Evolutionary conservation across 2,329 filamentous ascomycete genomes (phyloP).

Genomic region (Epichloe elymi): DNA sequence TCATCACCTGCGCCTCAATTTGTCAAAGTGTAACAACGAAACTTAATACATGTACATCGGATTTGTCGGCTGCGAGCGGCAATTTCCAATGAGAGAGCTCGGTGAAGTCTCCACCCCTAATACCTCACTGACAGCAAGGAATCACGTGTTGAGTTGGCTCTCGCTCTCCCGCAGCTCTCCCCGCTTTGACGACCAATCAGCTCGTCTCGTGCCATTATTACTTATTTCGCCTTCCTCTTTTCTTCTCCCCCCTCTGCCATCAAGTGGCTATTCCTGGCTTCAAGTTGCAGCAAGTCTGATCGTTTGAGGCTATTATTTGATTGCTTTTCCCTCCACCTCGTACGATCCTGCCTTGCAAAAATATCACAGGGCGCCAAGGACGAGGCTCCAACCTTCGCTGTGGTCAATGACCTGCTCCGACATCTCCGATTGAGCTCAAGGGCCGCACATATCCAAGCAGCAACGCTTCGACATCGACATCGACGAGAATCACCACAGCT

Average conservation of each 20-base stretch:
- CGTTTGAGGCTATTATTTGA: background rate
- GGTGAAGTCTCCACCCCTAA: background rate
- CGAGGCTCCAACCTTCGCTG: conserved; percentile 6
- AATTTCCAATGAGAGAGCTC: background rate
- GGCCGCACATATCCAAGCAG: conserved; percentile 4
- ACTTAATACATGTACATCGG: background rate
- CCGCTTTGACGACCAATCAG: conserved; percentile 21
- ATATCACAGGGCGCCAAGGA: background rate
- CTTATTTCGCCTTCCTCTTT: background rate
- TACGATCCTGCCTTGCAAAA: background rate
- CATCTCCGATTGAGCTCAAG: conserved; percentile 12
- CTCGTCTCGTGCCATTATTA: conserved; percentile 8
- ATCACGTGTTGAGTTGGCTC: conserved; percentile 7
- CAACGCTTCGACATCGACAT: background rate
- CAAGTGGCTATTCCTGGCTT: conserved; percentile 1
- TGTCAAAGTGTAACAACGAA: background rate
- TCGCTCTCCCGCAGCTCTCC: conserved; percentile 6
- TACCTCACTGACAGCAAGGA: background rate
- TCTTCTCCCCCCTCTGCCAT: background rate
- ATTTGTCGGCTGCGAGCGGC: background rate
- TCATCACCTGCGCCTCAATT: background rate
- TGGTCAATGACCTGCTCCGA: conserved; percentile 12
- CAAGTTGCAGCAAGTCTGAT: conserved; percentile 3
- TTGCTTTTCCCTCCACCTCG: background rate
- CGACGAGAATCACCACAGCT: conserved; percentile 5